phyloP scores from a whole-genome alignment of 768 basidiomycete species.

The Porpolomopsis calyptriformis region DNA sequence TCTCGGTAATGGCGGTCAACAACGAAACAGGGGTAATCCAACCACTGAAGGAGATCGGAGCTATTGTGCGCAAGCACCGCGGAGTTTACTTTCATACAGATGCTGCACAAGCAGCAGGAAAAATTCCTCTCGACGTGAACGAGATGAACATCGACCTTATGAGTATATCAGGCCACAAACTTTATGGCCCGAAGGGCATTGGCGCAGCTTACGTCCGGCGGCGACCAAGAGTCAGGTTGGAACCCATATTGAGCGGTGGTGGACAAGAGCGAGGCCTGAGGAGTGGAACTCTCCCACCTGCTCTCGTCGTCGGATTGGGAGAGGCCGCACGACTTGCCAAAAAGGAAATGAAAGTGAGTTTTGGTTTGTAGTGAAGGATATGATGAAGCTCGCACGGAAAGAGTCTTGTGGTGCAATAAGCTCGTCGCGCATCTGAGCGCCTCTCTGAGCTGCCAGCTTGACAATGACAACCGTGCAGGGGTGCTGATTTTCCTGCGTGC shows the following conservation, averaged over 20 bases:
- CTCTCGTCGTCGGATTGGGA: conserved; percentile 84
- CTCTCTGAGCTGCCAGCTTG: conserved; percentile 28
- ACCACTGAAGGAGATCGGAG: conserved; percentile 90
- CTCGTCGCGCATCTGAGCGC: conserved; percentile 2
- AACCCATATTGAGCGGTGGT: conserved; percentile 91
- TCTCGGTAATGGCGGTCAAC: conserved; percentile 98
- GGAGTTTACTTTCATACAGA: conserved; percentile 96
- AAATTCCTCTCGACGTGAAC: conserved; percentile 88
- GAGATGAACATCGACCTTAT: conserved; percentile 91
- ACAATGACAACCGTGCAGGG: conserved; percentile 79
- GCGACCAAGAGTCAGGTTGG: conserved; percentile 84
- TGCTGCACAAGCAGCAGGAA: conserved; percentile 90
- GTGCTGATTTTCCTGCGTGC: conserved; percentile 65
- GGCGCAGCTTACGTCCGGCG: conserved; percentile 92
- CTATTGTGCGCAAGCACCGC: conserved; percentile 72
- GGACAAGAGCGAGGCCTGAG: conserved; percentile 94
- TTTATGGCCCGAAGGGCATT: conserved; percentile 96
- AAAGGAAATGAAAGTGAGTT: conserved; percentile 84
- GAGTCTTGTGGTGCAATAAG: conserved; percentile 38
- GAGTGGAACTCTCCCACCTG: conserved; percentile 87
- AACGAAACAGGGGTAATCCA: conserved; percentile 99
- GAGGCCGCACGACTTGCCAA: conserved; percentile 90
- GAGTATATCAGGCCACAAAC: conserved; percentile 94
- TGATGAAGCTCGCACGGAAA: conserved; percentile 41
- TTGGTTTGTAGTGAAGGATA: conserved; percentile 10